Conservation (phyloP, 73 alveolate species). For the Symbiodinium natans region DNA sequence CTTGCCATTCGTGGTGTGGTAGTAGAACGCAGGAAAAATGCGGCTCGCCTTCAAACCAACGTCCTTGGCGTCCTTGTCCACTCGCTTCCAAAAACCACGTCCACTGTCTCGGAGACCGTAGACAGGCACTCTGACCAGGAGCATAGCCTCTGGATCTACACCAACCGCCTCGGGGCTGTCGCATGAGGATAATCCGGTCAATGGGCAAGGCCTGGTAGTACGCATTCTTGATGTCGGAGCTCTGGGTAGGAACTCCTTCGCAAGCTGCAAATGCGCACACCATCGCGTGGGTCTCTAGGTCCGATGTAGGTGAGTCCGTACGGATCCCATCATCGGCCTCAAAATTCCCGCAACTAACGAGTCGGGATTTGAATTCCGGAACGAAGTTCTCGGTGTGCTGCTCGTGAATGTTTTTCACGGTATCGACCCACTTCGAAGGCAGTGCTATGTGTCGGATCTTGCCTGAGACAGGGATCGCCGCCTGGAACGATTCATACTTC, state of each 20-base stretch:
- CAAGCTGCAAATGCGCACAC: not conserved
- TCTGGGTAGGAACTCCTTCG: not conserved
- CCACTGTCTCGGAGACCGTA: not conserved
- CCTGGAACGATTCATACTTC: not conserved
- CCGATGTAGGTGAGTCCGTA: not conserved
- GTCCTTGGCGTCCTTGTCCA: not conserved
- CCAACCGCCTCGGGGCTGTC: slow-evolving; percentile 44
- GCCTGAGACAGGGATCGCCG: not conserved
- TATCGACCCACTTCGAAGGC: not conserved
- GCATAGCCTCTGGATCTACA: not conserved
- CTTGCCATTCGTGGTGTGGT: not conserved
- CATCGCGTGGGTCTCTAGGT: not conserved
- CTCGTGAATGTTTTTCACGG: not conserved
- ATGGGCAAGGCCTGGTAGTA: not conserved
- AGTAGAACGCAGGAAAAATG: not conserved
- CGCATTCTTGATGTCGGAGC: slow-evolving; percentile 14
- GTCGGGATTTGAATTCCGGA: not conserved
- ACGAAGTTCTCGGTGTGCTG: not conserved
- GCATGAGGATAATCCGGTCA: not conserved
- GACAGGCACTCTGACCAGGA: not conserved
- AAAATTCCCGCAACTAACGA: slow-evolving; percentile 7
- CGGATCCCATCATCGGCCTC: not conserved
- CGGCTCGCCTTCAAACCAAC: not conserved
- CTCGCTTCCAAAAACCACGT: not conserved
- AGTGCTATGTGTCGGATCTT: not conserved